Base-by-base conservation (phyloP, 2,329 filamentous ascomycete genomes). In the Trichoderma asperellum region DNA sequence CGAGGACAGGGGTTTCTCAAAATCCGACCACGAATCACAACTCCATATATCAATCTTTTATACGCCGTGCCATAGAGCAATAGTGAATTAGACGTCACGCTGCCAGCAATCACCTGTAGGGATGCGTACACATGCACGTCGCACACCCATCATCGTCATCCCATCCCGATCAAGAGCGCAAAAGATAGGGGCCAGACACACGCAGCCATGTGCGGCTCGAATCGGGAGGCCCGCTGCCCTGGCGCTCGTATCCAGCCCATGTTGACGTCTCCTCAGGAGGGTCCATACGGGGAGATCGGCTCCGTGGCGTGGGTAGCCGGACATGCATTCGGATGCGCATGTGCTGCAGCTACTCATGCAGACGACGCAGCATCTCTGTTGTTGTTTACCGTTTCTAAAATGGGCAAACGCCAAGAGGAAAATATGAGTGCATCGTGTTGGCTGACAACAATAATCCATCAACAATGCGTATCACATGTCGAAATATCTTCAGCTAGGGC, bases 251-350 rank as follows among this genome's bases (percentile, higher is more conserved):
- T 68, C 66, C 66, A 56, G 57, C 58, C 57, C 35, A 29, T 62
- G 57, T 60, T 62, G 49, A 68, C 47, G 27, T 68, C 34, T 56
- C 58, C n/a, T 29, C 14, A 58, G 53, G 37, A 43, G 37, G 62
- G 63, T 4, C 37, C 49, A 47, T 68, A 61, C 66, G 57, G 66
- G 66, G 66, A 68, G 35, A 68, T 68, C 66, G 66, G 66, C 66
- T 61, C 66, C 66, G 52, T 47, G 52, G 62, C 35, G 62, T 57
- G 62, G 62, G 52, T 65, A 65, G 53, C 49, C 53, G 56, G 65
- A 43, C 35, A 37, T 68, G 66, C 57, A 61, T 40, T 58, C 55
- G 55, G 53, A 59, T 40, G 64, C 64, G 43, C 21, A 59, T 59
- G 64, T 56, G 64, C 64, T 67, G 64, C 66, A 56, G 66, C 66